phyloP scores from a whole-genome alignment of 1,284 basidiomycete species.

The Microbotryum lychnidis-dioicae region DNA sequence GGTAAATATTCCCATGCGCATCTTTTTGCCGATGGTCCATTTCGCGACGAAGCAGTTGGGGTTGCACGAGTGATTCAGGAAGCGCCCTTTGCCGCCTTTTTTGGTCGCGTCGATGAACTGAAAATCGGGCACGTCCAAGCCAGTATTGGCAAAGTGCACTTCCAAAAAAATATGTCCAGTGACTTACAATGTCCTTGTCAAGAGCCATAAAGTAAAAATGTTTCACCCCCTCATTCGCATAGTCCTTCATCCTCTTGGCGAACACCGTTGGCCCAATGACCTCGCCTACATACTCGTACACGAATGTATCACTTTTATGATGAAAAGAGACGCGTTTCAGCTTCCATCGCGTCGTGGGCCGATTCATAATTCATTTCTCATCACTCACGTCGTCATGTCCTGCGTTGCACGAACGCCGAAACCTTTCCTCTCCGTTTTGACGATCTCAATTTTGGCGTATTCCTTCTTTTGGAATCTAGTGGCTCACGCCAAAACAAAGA shows the following conservation, averaged over 20 bases:
- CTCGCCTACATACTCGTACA: conserved; percentile 98
- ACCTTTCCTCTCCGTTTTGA: conserved; percentile 90
- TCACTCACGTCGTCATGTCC: conserved; percentile 62
- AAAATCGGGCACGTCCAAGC: not conserved
- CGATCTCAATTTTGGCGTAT: conserved; percentile 82
- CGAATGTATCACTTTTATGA: conserved; percentile 66
- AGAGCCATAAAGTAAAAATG: conserved; percentile 99
- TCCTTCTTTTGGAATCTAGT: conserved; percentile 73
- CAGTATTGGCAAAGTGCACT: not conserved
- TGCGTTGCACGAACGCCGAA: conserved; percentile 75
- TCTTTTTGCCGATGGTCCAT: conserved; percentile 85
- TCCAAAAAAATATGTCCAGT: not conserved
- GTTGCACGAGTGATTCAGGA: conserved; percentile 96
- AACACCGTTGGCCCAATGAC: conserved; percentile 83
- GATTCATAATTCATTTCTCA: not conserved
- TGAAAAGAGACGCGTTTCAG: not conserved
- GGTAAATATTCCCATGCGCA: conserved; percentile 98
- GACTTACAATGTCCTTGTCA: conserved; percentile 83
- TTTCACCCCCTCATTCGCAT: conserved; percentile 82
- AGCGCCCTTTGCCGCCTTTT: conserved; percentile 88
- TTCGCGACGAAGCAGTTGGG: conserved; percentile 99
- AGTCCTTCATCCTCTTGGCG: conserved; percentile 86
- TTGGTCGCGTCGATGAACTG: conserved; percentile 98
- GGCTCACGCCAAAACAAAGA: no score
- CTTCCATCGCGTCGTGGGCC: no score